phyloP scores from a whole-genome alignment of 2,329 filamentous ascomycete genomes.

The Calonectria ilicicola region DNA sequence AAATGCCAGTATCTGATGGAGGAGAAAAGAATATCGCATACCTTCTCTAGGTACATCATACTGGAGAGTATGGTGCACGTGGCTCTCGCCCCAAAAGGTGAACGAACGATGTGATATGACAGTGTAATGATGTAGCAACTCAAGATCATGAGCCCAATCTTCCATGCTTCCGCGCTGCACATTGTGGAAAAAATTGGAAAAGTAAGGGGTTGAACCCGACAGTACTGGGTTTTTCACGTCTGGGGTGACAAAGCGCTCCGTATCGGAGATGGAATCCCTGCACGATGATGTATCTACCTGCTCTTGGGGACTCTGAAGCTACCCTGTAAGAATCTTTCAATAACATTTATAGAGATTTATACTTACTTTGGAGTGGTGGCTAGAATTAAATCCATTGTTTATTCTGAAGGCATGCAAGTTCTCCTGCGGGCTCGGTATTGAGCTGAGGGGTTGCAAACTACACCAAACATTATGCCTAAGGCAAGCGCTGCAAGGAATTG shows the following conservation, averaged over 20 bases:
- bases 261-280: background rate
- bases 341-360: background rate
- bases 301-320: background rate
- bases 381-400: background rate
- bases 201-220: constrained; percentile 9
- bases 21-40: constrained; percentile 8
- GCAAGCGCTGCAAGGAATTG: constrained; percentile 24
- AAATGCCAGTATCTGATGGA: constrained; percentile 28
- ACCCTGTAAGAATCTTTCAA: background rate
- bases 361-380: constrained; percentile 3
- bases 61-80: constrained; percentile 10
- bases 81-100: constrained; percentile 5
- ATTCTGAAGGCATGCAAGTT: background rate
- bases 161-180: background rate
- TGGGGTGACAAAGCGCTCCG: background rate
- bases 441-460: constrained; percentile 8
- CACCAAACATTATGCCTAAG: constrained; percentile 20
- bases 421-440: background rate
- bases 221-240: background rate
- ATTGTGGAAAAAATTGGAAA: constrained; percentile 15
- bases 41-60: constrained; percentile 16
- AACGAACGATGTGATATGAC: constrained; percentile 17
- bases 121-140: constrained; percentile 29
- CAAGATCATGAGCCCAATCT: constrained; percentile 10
- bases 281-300: background rate